Percentiles rank a stretch among this genome's conserved stretches.
Evolutionary conservation across 257 asterid species (phyloP).

Genomic region (Gardenia jasminoides): DNA sequence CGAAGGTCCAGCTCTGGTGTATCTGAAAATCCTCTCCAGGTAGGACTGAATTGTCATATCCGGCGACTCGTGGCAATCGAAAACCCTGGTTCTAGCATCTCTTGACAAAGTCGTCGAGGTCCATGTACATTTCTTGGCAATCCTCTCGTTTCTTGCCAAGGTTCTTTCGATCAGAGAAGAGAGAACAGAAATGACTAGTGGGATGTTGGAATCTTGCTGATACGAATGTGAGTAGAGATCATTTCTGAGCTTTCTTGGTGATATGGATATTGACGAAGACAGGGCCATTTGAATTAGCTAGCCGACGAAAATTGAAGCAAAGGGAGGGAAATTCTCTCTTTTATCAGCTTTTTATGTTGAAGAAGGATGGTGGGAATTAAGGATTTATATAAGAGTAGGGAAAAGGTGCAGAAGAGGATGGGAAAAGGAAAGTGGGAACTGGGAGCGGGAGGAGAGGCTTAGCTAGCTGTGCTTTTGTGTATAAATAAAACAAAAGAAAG

Average conservation of each 20-base stretch:
- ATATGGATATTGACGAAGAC: constrained; percentile 33
- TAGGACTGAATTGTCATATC: constrained; percentile 77
- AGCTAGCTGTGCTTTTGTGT: constrained; percentile 2
- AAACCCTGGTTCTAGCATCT: constrained; percentile 44
- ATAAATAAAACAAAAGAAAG: not conserved
- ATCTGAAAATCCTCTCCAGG: constrained; percentile 78
- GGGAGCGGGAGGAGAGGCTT: constrained; percentile 6
- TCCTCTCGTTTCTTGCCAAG: constrained; percentile 65
- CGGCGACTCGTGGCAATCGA: constrained; percentile 73
- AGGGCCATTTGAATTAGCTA: constrained; percentile 46
- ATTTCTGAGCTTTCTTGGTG: constrained; percentile 74
- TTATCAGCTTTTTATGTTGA: not conserved
- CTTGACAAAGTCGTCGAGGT: constrained; percentile 3
- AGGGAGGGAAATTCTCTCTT: not conserved
- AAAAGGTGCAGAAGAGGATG: not conserved
- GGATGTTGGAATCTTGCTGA: constrained; percentile 48
- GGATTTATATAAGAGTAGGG: constrained; percentile 1
- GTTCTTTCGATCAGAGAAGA: constrained; percentile 87
- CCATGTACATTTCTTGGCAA: constrained; percentile 42
- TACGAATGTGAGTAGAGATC: constrained; percentile 72
- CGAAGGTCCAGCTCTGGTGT: constrained; percentile 87
- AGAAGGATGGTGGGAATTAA: not conserved
- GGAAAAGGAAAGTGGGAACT: not conserved
- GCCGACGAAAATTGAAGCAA: constrained; percentile 14
- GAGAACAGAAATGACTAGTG: constrained; percentile 83